Evolutionary conservation across 208 protist genomes (phyloP).

Genomic region (Porcisia hertigi): DNA sequence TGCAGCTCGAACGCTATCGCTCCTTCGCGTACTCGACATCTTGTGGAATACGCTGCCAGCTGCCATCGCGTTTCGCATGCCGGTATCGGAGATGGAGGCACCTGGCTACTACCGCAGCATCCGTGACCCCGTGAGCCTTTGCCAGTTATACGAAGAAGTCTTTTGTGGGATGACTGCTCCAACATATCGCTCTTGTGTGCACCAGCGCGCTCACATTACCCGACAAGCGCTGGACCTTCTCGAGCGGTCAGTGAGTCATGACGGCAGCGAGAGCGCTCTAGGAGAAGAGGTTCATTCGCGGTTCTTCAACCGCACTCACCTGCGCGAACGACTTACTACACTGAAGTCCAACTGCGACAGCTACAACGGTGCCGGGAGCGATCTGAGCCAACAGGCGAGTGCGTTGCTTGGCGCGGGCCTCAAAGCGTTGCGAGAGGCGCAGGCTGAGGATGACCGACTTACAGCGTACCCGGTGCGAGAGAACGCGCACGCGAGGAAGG

Average conservation of each 20-base stretch:
- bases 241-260: too few species aligned
- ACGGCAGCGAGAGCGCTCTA: background rate
- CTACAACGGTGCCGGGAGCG: slow-evolving; percentile 59
- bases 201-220: background rate
- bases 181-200: slow-evolving; percentile 2
- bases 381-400: slow-evolving; percentile 34
- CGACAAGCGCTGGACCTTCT: slow-evolving; percentile 4
- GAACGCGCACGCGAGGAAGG: background rate
- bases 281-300: slow-evolving; percentile 1
- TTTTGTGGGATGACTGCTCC: slow-evolving; percentile 27
- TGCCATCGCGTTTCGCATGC: slow-evolving; percentile 51
- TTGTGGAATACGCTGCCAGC: slow-evolving; percentile 39
- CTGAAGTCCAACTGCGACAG: slow-evolving; percentile 55
- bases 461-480: background rate
- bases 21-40: slow-evolving; percentile 58
- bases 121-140: slow-evolving; percentile 53
- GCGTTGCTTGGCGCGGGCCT: slow-evolving; percentile 42
- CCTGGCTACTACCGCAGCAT: slow-evolving; percentile 66
- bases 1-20: slow-evolving; percentile 25
- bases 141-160: slow-evolving; percentile 63
- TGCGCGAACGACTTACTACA: slow-evolving; percentile 52
- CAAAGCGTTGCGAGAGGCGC: slow-evolving; percentile 50
- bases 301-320: slow-evolving; percentile 37
- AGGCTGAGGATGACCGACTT: slow-evolving; percentile 37
- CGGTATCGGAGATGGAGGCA: slow-evolving; percentile 74